Evolutionary conservation across 768 basidiomycete genomes (phyloP).

Genomic region (Trametes gibbosa): DNA sequence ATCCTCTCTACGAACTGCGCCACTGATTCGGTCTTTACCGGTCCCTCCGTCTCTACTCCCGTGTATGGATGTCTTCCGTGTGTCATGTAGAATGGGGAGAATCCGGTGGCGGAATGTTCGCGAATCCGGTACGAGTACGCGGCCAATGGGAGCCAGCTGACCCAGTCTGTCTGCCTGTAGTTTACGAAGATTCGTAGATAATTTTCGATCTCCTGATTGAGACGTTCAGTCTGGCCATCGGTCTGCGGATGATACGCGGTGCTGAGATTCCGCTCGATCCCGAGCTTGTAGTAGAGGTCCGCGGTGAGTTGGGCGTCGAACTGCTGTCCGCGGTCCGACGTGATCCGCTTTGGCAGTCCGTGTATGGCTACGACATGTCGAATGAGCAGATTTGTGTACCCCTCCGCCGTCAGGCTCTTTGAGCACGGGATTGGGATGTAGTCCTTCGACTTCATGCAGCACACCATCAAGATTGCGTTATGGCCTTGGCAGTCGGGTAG

Average conservation of each 20-base stretch:
- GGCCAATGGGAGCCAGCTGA: conserved; percentile 29
- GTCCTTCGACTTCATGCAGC: conserved; percentile 24
- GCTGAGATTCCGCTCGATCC: conserved; percentile 33
- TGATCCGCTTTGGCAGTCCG: conserved; percentile 14
- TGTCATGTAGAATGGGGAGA: conserved; percentile 34
- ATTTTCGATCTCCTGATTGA: conserved; percentile 40
- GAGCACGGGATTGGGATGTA: conserved; percentile 27
- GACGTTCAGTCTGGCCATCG: conserved; percentile 40
- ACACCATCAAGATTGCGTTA: conserved; percentile 20
- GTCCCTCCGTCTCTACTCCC: not conserved
- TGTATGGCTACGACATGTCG: conserved; percentile 15
- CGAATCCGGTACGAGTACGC: conserved; percentile 36
- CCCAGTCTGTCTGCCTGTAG: conserved; percentile 37
- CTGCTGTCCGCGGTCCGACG: conserved; percentile 17
- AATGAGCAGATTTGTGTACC: conserved; percentile 16
- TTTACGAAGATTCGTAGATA: conserved; percentile 36
- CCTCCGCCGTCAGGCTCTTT: conserved; percentile 21
- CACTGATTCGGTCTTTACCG: conserved; percentile 1
- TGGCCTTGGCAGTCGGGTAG: conserved; percentile 20
- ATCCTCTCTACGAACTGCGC: not conserved
- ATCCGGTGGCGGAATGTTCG: conserved; percentile 26
- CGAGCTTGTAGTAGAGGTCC: conserved; percentile 30
- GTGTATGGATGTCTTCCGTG: conserved; percentile 24
- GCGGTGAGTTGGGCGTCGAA: conserved; percentile 35
- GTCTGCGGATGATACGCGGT: conserved; percentile 46